phyloP scores from a whole-genome alignment of 148 eudicot genomes.

The Pouteria glomerata region DNA sequence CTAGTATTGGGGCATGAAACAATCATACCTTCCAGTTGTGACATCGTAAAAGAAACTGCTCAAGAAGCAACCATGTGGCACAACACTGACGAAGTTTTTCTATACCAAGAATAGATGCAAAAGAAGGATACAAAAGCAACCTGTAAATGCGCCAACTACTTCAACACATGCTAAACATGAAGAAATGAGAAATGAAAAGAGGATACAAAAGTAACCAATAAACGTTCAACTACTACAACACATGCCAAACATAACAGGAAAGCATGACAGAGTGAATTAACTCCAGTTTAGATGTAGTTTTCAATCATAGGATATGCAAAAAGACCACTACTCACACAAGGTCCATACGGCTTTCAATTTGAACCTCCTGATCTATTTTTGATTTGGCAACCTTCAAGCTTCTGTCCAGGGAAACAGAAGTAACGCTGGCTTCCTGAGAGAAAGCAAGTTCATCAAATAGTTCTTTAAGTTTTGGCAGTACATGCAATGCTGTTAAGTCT shows the following conservation, averaged over 20 bases:
- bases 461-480: constrained; percentile 78
- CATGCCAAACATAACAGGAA: constrained; percentile 5
- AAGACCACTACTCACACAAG: constrained; percentile 64
- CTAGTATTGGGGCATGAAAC: constrained; percentile 13
- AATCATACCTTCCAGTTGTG: constrained; percentile 84
- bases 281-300: background rate
- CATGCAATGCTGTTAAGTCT: constrained; percentile 73
- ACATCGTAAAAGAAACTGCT: constrained; percentile 65
- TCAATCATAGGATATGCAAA: constrained; percentile 9
- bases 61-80: constrained; percentile 97
- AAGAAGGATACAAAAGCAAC: constrained; percentile 75
- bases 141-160: constrained; percentile 39
- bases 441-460: constrained; percentile 89
- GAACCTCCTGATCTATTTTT: constrained; percentile 35
- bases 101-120: constrained; percentile 96
- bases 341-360: constrained; percentile 64
- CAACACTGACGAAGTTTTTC: constrained; percentile 92
- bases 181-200: no score
- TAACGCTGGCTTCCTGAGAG: constrained; percentile 54
- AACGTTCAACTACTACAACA: constrained; percentile 15
- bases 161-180: constrained; percentile 11
- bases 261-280: constrained; percentile 1
- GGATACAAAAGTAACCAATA: constrained; percentile 87
- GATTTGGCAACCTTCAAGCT: constrained; percentile 27
- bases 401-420: constrained; percentile 36